A percentile compares a stretch with the other conserved stretches of the same genome.
phyloP scores from a whole-genome alignment of 176 grass and related monocot species.

The Olyra latifolia region DNA sequence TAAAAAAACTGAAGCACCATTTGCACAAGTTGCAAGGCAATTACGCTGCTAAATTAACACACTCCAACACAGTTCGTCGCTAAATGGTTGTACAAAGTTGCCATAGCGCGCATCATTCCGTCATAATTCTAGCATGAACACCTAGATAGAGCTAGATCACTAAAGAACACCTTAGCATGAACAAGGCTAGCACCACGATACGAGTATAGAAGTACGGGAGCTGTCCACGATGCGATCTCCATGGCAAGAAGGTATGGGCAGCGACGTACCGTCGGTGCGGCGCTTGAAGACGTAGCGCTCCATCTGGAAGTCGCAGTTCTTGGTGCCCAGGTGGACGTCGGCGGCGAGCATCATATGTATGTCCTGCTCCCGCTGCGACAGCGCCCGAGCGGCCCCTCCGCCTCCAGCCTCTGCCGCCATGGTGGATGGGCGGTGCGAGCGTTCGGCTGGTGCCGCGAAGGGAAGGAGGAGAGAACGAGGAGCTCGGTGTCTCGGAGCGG shows the following conservation, averaged over 20 bases:
- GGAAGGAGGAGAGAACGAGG: background rate
- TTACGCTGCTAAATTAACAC: background rate
- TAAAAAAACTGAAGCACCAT: background rate
- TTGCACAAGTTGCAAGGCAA: background rate
- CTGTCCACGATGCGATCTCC: background rate
- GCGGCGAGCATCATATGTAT: slow-evolving; percentile 95
- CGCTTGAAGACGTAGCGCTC: slow-evolving; percentile 93
- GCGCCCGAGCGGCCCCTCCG: slow-evolving; percentile 15
- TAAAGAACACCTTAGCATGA: background rate
- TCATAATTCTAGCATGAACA: background rate
- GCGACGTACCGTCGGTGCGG: slow-evolving; percentile 60
- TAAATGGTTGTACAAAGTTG: background rate
- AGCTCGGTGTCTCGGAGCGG: background rate
- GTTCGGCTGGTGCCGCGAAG: background rate
- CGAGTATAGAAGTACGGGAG: background rate
- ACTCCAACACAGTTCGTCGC: background rate
- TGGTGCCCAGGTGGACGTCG: slow-evolving; percentile 95
- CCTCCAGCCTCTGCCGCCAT: slow-evolving; percentile 61
- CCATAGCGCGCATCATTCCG: background rate
- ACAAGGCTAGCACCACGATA: background rate
- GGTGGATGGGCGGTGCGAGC: slow-evolving; percentile 5
- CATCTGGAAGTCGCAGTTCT: slow-evolving; percentile 99
- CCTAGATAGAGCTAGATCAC: background rate
- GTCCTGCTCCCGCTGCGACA: slow-evolving; percentile 88
- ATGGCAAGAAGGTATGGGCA: background rate